These are phyloP conservation scores for Sugiyamaella floridensis DNA, from an alignment of 805 yeast species.

Conservation along the genomic window DNA sequence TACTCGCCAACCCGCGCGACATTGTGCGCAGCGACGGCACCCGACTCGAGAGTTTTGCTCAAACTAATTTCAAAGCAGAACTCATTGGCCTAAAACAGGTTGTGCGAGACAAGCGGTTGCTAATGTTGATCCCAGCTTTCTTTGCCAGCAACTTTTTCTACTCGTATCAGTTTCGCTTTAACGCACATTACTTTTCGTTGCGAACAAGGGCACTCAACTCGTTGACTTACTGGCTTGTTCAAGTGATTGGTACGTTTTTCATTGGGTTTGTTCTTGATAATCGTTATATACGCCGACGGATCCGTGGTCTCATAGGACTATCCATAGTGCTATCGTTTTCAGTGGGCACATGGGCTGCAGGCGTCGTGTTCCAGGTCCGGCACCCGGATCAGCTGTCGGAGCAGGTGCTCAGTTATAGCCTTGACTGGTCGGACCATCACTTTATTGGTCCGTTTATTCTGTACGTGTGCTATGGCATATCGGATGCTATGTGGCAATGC, in stretches of 20 bases:
- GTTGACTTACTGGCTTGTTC: constrained; percentile 46
- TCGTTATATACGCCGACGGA: constrained; percentile 34
- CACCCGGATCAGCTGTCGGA: not conserved
- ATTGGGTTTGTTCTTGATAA: constrained; percentile 44
- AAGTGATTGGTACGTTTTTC: constrained; percentile 47
- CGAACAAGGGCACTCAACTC: constrained; percentile 51
- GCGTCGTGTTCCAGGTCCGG: constrained; percentile 19
- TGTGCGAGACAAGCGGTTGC: constrained; percentile 36
- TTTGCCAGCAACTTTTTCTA: constrained; percentile 53
- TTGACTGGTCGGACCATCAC: constrained; percentile 36
- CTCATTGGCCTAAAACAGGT: constrained; percentile 34
- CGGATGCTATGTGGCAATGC: constrained; percentile 43
- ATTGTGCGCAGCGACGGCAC: constrained; percentile 45
- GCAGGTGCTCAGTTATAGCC: not conserved
- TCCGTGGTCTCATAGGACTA: constrained; percentile 44
- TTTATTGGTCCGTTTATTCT: constrained; percentile 47
- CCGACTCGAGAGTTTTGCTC: constrained; percentile 30
- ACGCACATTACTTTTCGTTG: constrained; percentile 45
- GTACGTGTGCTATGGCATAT: constrained; percentile 42
- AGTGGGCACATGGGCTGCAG: constrained; percentile 39
- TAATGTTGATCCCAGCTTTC: constrained; percentile 48
- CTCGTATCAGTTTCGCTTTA: constrained; percentile 50
- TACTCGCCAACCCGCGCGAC: constrained; percentile 20
- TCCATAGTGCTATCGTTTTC: constrained; percentile 38
- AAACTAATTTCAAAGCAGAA: constrained; percentile 34